These are phyloP conservation scores for Metschnikowia lachancei DNA, from an alignment of 805 yeast species.

Conservation along the genomic window DNA sequence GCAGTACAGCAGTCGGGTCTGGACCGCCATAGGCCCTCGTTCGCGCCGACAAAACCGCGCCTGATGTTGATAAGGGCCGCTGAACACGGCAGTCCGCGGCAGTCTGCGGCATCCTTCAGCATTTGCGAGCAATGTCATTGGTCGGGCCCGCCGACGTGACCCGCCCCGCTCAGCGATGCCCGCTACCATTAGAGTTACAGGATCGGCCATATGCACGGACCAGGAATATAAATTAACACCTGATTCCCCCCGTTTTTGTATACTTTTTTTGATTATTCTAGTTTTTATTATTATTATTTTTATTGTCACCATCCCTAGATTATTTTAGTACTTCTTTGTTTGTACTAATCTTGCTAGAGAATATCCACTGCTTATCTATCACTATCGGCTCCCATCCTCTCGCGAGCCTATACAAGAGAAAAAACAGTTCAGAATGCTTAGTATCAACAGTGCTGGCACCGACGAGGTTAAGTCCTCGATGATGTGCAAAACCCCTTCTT, in stretches of 20 bases:
- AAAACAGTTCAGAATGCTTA: slow-evolving; percentile 2
- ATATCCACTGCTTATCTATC: slow-evolving; percentile 7
- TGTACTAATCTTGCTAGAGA: slow-evolving; percentile 7
- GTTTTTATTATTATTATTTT: background rate
- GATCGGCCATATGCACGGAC: background rate
- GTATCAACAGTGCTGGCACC: slow-evolving; percentile 10
- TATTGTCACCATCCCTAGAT: background rate
- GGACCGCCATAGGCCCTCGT: slow-evolving; percentile 1
- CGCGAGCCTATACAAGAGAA: background rate
- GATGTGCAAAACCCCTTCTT: slow-evolving; percentile 11
- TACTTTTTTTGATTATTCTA: background rate
- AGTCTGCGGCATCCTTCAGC: background rate
- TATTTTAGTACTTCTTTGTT: background rate
- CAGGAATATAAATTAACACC: slow-evolving; percentile 4
- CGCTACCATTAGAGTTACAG: background rate
- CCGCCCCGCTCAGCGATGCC: slow-evolving; percentile 5
- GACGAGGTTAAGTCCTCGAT: slow-evolving; percentile 7
- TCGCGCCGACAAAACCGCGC: slow-evolving; percentile 1
- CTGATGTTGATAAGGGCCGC: background rate
- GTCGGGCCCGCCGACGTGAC: slow-evolving; percentile 8
- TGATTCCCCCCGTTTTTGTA: background rate
- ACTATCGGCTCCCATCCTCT: background rate
- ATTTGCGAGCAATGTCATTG: background rate
- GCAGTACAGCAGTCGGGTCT: slow-evolving; percentile 6
- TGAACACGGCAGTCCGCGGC: background rate